Conservation (phyloP, 2,329 filamentous ascomycete species). For the Raffaelea ambrosiae region DNA sequence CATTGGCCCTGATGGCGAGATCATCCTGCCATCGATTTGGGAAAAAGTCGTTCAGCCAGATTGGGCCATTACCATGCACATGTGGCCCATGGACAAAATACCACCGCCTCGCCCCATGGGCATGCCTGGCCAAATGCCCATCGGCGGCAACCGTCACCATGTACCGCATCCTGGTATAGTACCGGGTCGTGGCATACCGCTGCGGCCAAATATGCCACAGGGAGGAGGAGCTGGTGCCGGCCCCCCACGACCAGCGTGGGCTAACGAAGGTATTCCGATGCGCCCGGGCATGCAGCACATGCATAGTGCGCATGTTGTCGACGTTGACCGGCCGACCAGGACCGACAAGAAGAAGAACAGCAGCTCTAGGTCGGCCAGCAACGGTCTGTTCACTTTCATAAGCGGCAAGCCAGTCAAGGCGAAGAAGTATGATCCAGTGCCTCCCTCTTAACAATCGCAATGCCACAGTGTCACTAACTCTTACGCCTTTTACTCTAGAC, state of each 20-base stretch:
- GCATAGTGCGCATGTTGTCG: constrained; percentile 7
- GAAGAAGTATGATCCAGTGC: constrained; percentile 13
- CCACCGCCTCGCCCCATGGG: constrained; percentile 12
- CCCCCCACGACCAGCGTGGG: neutral
- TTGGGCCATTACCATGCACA: constrained; percentile 52
- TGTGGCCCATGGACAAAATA: constrained; percentile 48
- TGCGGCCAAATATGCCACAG: constrained; percentile 1
- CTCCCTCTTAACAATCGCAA: neutral
- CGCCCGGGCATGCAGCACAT: neutral
- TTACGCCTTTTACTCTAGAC: neutral
- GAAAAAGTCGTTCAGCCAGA: constrained; percentile 74
- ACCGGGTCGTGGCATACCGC: constrained; percentile 3
- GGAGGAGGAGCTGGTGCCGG: neutral
- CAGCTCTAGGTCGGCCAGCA: constrained; percentile 2
- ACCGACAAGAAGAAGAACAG: constrained; percentile 11
- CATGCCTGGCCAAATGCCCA: constrained; percentile 1
- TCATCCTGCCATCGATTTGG: constrained; percentile 75
- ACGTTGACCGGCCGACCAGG: constrained; percentile 5
- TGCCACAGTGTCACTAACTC: neutral
- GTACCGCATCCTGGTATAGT: neutral
- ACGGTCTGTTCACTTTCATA: constrained; percentile 8
- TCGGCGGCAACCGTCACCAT: neutral
- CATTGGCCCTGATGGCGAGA: constrained; percentile 69
- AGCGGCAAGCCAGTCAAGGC: constrained; percentile 12
- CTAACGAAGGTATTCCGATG: neutral